Evolutionary conservation across 225 moss, liverwort and hornwort genomes (phyloP).

Genomic region (Bryum argenteum): DNA sequence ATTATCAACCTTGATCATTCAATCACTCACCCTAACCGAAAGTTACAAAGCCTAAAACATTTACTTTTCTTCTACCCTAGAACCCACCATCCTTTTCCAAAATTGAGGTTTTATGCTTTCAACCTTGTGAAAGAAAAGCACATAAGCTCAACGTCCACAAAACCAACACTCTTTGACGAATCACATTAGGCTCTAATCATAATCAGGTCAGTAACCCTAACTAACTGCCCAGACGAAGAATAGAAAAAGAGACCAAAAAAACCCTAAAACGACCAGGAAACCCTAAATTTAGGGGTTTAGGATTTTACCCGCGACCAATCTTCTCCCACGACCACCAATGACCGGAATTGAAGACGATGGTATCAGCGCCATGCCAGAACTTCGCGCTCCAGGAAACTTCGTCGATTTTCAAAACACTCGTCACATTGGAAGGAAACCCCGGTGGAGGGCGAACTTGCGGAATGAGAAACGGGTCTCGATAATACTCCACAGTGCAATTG

Average conservation of each 20-base stretch:
- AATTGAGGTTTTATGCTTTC: too few relatives aligned
- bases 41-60: too few relatives aligned
- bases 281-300: not conserved
- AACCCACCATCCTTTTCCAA: too few relatives aligned
- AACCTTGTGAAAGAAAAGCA: too few relatives aligned
- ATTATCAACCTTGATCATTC: too few relatives aligned
- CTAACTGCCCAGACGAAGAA: too few relatives aligned
- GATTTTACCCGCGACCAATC: slow-evolving; percentile 67
- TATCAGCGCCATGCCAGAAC: slow-evolving; percentile 65
- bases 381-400: slow-evolving; percentile 50
- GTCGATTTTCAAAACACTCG: slow-evolving; percentile 58
- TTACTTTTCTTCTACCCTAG: too few relatives aligned
- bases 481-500: slow-evolving; percentile 85
- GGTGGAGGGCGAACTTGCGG: slow-evolving; percentile 57
- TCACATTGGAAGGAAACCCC: slow-evolving; percentile 44
- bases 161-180: too few relatives aligned
- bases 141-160: too few relatives aligned
- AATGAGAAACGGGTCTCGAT: slow-evolving; percentile 69
- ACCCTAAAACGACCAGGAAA: not conserved
- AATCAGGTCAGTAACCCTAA: too few relatives aligned
- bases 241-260: not conserved
- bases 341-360: slow-evolving; percentile 75
- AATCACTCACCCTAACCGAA: too few relatives aligned
- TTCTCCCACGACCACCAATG: slow-evolving; percentile 92
- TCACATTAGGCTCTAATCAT: too few relatives aligned